Evolutionary conservation across 345 rosid species (phyloP).

Genomic region (Syzygium grande): DNA sequence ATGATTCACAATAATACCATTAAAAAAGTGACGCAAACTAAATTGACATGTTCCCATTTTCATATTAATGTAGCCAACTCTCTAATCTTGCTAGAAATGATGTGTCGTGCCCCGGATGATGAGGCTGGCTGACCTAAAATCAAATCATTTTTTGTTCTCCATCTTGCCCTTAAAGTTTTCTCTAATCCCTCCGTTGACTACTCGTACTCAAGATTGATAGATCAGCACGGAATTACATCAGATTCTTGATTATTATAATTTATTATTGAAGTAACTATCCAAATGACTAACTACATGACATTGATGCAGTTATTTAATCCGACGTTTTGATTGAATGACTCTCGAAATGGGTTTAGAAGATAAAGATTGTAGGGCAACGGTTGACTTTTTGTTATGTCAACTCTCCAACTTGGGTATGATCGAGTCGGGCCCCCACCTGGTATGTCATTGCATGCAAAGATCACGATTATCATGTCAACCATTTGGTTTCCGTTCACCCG

Average conservation of each 20-base stretch:
- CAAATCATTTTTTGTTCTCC: not conserved
- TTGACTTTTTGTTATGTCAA: not conserved
- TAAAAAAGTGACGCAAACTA: not conserved
- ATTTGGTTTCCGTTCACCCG: fast-evolving
- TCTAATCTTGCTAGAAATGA: not conserved
- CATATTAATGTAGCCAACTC: not conserved
- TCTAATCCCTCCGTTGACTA: not conserved
- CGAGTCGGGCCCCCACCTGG: not conserved
- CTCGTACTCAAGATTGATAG: not conserved
- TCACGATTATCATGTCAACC: not conserved
- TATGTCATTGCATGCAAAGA: not conserved
- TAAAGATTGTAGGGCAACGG: not conserved
- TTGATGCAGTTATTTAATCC: not conserved
- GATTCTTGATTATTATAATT: not conserved
- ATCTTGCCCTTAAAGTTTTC: not conserved
- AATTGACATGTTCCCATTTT: not conserved
- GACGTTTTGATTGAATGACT: not conserved
- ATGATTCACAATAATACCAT: not conserved
- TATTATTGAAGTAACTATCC: not conserved
- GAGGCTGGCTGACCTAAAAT: not conserved
- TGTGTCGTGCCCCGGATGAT: not conserved
- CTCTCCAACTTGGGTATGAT: not conserved
- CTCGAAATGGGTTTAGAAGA: not conserved
- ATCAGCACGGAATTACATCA: not conserved
- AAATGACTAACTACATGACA: not conserved